Evolutionary conservation across 2,329 filamentous ascomycete genomes (phyloP).

Genomic region (Fusarium lyarnte): DNA sequence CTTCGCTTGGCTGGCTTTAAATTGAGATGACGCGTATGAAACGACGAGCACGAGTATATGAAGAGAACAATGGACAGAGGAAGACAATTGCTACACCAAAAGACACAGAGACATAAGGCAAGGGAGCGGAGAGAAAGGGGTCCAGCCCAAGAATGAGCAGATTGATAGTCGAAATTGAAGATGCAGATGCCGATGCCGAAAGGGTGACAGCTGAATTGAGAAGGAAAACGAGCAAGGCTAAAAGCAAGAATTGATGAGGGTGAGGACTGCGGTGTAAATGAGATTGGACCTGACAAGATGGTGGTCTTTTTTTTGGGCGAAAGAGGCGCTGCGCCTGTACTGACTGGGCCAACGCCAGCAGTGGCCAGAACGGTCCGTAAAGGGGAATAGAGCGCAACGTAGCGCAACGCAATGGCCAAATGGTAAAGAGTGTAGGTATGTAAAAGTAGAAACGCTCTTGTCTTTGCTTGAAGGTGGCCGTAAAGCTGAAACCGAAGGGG

Average conservation of each 20-base stretch:
- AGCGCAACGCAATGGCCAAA: constrained; percentile 10
- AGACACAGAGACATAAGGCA: constrained; percentile 23
- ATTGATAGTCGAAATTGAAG: constrained; percentile 15
- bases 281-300: constrained; percentile 6
- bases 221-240: constrained; percentile 11
- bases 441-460: neutral
- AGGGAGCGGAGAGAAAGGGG: constrained; percentile 29
- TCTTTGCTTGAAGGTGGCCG: neutral
- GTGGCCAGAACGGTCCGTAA: constrained; percentile 33
- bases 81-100: constrained; percentile 17
- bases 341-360: constrained; percentile 35
- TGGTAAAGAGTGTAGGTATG: neutral
- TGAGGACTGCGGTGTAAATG: constrained; percentile 32
- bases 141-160: constrained; percentile 37
- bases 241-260: constrained; percentile 8
- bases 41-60: constrained; percentile 7
- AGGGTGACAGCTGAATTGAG: neutral
- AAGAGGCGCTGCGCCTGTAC: constrained; percentile 26
- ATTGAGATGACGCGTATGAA: neutral
- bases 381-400: constrained; percentile 11
- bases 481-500: constrained; percentile 25
- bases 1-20: constrained; percentile 4
- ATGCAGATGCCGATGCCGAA: neutral
- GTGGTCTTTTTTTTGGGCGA: constrained; percentile 3
- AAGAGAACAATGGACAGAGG: neutral